Evolutionary conservation across 202 grass and related monocot species (phyloP), one percentile per base, ranked within the genome.

Genomic region (Elaeis oleifera): DNA sequence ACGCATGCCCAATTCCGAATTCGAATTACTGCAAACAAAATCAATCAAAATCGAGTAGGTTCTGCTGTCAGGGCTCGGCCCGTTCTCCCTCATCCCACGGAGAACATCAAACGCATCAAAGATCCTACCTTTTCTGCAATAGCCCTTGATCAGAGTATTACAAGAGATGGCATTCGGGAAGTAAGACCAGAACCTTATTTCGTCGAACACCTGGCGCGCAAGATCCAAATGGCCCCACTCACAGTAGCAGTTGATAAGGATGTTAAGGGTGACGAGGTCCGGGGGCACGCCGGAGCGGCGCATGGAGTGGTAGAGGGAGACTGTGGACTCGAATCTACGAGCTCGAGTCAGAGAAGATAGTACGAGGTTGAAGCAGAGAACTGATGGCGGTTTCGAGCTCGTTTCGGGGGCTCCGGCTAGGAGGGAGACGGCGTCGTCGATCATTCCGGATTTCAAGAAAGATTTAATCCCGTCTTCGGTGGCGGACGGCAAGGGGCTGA

Each of bases 91-190:
- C 68, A 60, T 71, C 39, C 2, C 44, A 17, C 48, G 36, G 2
- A 71, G 23, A 60, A 71, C 23, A 16, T 55, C 44, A 18, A 60
- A 56, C 23, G 68, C 68, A 29, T 60, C 68, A 23, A 71, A 60
- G 19, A 71, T 20, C 36, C 23, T 23, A 50, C 56, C 56, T 31
- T 60, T 52, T 49, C 23, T 60, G 55, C 68, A 60, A 32, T 60
- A 71, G 17, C 32, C 54, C 44, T 71, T 71, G 39, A 60, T 71
- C 68, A 71, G 20, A 71, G 68, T 71, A 58, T 60, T 71, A 22
- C 23, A 71, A 59, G 68, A 71, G 44, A 71, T 24, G 8, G 27
- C 68, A 56, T 60, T 71, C 23, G 56, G 68, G 6, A 16, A 5
- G 23, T 20, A 28, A 22, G 14, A 19, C 48, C 68, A 59, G 18